Base-by-base conservation (phyloP, 73 alveolate species). In the Blepharisma stoltei region DNA sequence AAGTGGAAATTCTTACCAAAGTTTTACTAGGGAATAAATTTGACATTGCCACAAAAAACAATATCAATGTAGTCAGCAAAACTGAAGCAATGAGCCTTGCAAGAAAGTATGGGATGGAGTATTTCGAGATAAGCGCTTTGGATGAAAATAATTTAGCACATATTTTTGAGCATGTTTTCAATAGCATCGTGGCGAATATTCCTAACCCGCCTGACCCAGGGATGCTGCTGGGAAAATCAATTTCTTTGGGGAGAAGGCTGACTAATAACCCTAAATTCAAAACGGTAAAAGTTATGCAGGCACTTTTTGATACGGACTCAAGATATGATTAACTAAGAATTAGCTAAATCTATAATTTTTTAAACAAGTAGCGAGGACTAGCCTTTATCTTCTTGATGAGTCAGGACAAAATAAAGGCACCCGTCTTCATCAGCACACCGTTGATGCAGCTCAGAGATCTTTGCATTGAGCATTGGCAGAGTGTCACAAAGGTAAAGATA, bases 61-160 rank as follows among this genome's bases (percentile, higher is more conserved):
- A 89, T 20, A 67, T 83, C 66, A 85, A 89, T 70, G 97, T 97
- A 7, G 99, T 94, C 38, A 86, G 94, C 9, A 95, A 96, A 82
- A 95, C 92, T 76, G 99, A 96, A 78, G 99, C 98, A 8, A 81
- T 90, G 14, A 95, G 97, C 9, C 81, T 96, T 55, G 99, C 99
- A 6, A 85, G 97, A 71, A 96, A 96, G 79, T 94, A 94, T 82
- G 96, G 98, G 23, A 94, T 95, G 97, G 97, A 89, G 70, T 96
- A 94, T 78, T 96, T 92, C 83, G 97, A 94, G 84, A 90, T 94
- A 55, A 94, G 98, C 85, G 92, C 98, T 1, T 87, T 96, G 49
- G 98, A 96, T 7, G 97, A 87, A 66, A 91, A 96, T 50, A 86
- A 90, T 60, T 92, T 96, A 0, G 94, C 90, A 41, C 90, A 88